Evolutionary conservation across 2,329 filamentous ascomycete genomes (phyloP), one percentile per base, ranked within the genome.

Genomic region (Fusarium lyarnte): DNA sequence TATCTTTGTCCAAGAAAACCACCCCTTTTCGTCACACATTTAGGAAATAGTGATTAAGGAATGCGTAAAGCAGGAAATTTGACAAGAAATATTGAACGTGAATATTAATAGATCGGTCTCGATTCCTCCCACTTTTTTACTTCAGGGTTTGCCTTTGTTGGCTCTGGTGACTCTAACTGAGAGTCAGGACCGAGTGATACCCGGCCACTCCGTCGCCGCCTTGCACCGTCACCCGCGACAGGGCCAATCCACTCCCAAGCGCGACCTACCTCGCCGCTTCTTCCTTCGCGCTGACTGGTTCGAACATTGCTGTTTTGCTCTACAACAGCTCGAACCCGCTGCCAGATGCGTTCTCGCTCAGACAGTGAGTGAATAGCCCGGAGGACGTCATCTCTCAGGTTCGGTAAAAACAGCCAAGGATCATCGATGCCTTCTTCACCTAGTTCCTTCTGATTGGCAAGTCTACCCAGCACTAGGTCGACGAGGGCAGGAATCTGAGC

Each of bases 241-340:
- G 89, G 88, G 2, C 90, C 90, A 69, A 92, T 91, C 90, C 90
- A 92, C 78, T 92, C 90, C 90, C 90, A 92, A 2, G 89, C 90
- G 33, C 89, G 85, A 33, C 89, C 89, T 35, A 92, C 87, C 77
- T 92, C 90, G 38, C 90, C 90, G 74, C 87, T 91, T 58, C 86
- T 83, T 51, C 91, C 82, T 87, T 92, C 84, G 85, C 94, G 84
- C 87, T 95, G 82, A 83, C 88, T 85, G 0, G 88, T 93, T 45
- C 96, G 89, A 21, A 99, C 92, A 78, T 99, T 99, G 67, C 93
- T 93, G 81, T 99, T 99, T 81, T 91, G 91, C 82, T 99, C 96
- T 2, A 99, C 95, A 58, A 98, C 92, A 57, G 87, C 89, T 74
- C 90, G 89, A 25, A 99, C 96, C 54, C 90, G 90, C 72, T 90